Evolutionary conservation across 345 rosid genomes (phyloP).

Genomic region (Dipteronia dyeriana): DNA sequence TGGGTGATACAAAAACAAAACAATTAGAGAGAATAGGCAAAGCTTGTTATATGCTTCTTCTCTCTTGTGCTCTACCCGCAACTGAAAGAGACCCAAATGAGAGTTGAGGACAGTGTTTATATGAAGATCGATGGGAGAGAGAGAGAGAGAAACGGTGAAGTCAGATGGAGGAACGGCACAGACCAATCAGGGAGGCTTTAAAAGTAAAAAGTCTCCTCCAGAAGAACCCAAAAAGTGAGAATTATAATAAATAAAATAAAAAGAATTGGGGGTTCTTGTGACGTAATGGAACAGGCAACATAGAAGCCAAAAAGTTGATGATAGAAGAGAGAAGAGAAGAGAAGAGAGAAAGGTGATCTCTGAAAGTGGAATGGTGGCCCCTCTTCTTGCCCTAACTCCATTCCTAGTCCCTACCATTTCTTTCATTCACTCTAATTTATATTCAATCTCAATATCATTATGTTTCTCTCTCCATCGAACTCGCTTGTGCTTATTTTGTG

Average conservation of each 20-base stretch:
- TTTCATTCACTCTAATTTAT: conserved; percentile 23
- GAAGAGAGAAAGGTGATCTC: background rate
- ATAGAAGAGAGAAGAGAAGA: background rate
- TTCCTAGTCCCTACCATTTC: conserved; percentile 47
- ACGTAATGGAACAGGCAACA: conserved; percentile 54
- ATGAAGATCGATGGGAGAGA: background rate
- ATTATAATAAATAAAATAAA: background rate
- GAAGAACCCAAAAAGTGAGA: conserved; percentile 26
- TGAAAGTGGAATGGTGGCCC: conserved; percentile 41
- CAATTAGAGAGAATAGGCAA: conserved; percentile 5
- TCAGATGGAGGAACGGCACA: conserved; percentile 30
- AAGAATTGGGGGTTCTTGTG: conserved; percentile 21
- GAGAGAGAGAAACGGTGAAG: conserved; percentile 18
- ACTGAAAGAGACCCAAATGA: conserved; percentile 47
- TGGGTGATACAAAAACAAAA: conserved; percentile 21
- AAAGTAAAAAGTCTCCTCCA: conserved; percentile 4
- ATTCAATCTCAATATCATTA: conserved; percentile 37
- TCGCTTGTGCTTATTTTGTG: background rate
- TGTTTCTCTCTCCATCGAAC: conserved; percentile 20
- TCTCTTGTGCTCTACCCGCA: conserved; percentile 41
- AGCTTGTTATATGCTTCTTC: background rate
- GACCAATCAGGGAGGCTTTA: conserved; percentile 29
- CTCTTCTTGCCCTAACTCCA: conserved; percentile 29
- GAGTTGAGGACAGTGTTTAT: background rate
- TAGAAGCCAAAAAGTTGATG: conserved; percentile 17